Evolutionary conservation across 108 stramenopile species (phyloP).

Genomic region (Discostella pseudostelligera): DNA sequence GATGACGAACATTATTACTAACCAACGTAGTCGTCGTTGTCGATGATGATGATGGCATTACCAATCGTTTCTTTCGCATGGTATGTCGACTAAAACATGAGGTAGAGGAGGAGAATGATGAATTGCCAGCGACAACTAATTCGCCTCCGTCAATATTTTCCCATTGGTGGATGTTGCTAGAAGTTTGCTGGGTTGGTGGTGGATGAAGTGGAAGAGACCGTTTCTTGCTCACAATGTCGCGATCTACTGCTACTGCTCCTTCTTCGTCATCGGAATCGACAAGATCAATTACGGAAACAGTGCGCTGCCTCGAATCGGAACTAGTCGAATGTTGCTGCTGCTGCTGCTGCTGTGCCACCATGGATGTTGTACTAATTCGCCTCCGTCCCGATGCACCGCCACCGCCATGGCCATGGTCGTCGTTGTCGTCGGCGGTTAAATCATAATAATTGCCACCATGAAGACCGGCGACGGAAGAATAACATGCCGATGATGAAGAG

Average conservation of each 20-base stretch:
- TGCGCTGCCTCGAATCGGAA: not conserved
- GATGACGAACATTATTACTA: too few relatives aligned
- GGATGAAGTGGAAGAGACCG: not conserved
- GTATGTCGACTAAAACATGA: not conserved
- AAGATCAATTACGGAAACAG: slow-evolving; percentile 1
- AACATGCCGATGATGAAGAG: not conserved
- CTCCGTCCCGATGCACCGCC: not conserved
- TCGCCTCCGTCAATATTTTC: not conserved
- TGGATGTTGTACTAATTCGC: too few relatives aligned
- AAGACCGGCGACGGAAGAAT: not conserved
- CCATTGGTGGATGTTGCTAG: too few relatives aligned
- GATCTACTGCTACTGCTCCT: not conserved
- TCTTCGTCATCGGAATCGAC: not conserved
- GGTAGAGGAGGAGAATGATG: not conserved
- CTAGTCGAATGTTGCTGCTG: too few relatives aligned
- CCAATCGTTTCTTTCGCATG: not conserved
- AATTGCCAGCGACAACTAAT: not conserved
- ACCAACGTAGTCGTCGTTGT: not conserved
- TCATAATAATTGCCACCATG: slow-evolving; percentile 11
- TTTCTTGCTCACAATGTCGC: not conserved
- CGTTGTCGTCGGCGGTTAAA: not conserved
- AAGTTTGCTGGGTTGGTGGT: too few relatives aligned
- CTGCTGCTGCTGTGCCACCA: too few relatives aligned
- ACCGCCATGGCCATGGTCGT: not conserved
- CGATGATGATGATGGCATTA: not conserved